phyloP scores from a whole-genome alignment of 2,329 filamentous ascomycete genomes.

The Penicillium thymicola region DNA sequence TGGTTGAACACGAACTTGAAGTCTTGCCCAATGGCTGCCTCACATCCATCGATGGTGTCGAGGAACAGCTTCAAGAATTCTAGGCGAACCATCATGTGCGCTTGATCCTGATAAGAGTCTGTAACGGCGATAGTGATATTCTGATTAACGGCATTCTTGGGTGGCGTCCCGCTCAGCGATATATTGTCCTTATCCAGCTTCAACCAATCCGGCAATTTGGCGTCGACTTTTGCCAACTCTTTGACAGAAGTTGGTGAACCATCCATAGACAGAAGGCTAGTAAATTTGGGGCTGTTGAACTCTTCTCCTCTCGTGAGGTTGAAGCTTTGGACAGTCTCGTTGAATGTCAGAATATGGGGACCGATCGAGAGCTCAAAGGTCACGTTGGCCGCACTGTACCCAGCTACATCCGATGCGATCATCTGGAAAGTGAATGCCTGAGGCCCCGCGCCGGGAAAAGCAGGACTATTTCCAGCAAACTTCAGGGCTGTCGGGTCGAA shows the following conservation, averaged over 20 bases:
- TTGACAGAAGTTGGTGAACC: conserved; percentile 48
- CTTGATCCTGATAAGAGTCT: conserved; percentile 59
- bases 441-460: conserved; percentile 62
- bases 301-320: conserved; percentile 55
- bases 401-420: conserved; percentile 74
- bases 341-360: conserved; percentile 65
- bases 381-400: conserved; percentile 66
- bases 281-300: conserved; percentile 54
- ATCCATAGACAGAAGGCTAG: conserved; percentile 57
- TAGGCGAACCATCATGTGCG: conserved; percentile 56
- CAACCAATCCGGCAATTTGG: conserved; percentile 66
- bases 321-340: conserved; percentile 54
- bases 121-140: conserved; percentile 61
- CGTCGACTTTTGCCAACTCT: conserved; percentile 53
- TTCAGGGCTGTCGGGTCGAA: conserved; percentile 64
- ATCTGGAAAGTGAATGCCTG: conserved; percentile 70
- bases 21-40: conserved; percentile 48
- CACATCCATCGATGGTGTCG: conserved; percentile 44
- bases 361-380: conserved; percentile 71
- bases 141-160: conserved; percentile 54
- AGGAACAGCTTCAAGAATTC: conserved; percentile 45
- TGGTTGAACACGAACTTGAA: conserved; percentile 50
- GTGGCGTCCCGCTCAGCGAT: conserved; percentile 62
- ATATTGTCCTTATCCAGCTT: conserved; percentile 61
- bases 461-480: conserved; percentile 70